Evolutionary conservation across 2,329 filamentous ascomycete genomes (phyloP).

Genomic region (Fusarium burgessii): DNA sequence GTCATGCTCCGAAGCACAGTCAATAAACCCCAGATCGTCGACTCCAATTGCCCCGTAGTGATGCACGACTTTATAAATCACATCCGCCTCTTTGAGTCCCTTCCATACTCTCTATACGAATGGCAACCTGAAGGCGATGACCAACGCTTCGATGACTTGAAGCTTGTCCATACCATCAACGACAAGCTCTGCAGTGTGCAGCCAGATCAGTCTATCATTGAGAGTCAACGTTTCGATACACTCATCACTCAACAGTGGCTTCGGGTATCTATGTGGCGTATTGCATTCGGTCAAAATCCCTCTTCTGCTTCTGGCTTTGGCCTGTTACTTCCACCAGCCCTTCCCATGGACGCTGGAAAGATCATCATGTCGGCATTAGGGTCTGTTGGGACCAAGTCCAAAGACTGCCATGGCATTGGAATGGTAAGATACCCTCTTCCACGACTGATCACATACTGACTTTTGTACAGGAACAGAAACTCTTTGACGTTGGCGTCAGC

Average conservation of each 20-base stretch:
- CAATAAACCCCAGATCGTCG: conserved; percentile 48
- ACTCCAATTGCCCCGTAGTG: conserved; percentile 49
- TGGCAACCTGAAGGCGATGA: conserved; percentile 45
- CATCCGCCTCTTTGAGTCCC: conserved; percentile 48
- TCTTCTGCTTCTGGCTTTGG: conserved; percentile 36
- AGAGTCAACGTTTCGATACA: conserved; percentile 51
- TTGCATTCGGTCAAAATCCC: conserved; percentile 46
- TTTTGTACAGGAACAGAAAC: conserved; percentile 46
- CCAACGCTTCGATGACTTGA: conserved; percentile 34
- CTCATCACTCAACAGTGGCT: conserved; percentile 52
- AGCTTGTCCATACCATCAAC: conserved; percentile 45
- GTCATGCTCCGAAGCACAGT: conserved; percentile 49
- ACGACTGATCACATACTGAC: fast-evolving
- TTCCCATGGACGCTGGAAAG: conserved; percentile 50
- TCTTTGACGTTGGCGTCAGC: conserved; percentile 50
- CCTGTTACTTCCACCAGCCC: conserved; percentile 26
- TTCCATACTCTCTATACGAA: conserved; percentile 48
- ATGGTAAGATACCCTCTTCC: conserved; percentile 35
- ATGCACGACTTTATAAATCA: conserved; percentile 53
- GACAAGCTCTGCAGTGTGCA: conserved; percentile 46
- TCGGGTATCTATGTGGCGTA: conserved; percentile 49
- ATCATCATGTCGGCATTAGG: conserved; percentile 45
- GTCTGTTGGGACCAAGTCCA: conserved; percentile 45
- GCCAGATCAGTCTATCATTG: conserved; percentile 46
- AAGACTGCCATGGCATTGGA: conserved; percentile 50